These are phyloP conservation scores for Polygonum maritimum DNA, from an alignment of 148 eudicot genomes.

Conservation along the genomic window DNA sequence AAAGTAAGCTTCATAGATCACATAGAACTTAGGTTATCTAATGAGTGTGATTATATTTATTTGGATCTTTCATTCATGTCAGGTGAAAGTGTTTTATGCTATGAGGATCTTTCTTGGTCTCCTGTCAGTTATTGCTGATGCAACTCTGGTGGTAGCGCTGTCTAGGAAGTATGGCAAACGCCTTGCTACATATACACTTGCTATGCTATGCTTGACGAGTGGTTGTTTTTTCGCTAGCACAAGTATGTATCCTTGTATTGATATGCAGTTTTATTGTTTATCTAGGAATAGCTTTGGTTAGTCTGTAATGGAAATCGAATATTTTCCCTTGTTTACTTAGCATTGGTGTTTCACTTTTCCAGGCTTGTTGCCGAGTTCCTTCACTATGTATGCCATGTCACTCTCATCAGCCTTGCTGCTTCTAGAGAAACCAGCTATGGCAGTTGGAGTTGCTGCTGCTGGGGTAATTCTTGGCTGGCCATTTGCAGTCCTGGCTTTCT, in stretches of 20 bases:
- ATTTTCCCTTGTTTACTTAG: neutral
- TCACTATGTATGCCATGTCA: conserved; percentile 95
- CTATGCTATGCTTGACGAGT: conserved; percentile 87
- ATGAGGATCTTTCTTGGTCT: conserved; percentile 80
- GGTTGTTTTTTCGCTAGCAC: conserved; percentile 98
- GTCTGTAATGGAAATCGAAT: neutral
- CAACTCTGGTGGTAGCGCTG: conserved; percentile 77
- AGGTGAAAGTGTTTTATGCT: conserved; percentile 92
- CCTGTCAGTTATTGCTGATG: conserved; percentile 76
- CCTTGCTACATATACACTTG: conserved; percentile 75
- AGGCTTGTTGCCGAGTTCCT: conserved; percentile 98
- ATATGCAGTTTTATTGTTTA: neutral
- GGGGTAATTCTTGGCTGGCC: conserved; percentile 98
- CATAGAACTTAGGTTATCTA: neutral
- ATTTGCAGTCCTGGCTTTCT: conserved; percentile 80
- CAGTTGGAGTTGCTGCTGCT: conserved; percentile 68
- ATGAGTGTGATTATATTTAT: neutral
- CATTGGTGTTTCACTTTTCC: conserved; percentile 9
- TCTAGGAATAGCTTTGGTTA: neutral
- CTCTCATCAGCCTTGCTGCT: conserved; percentile 87
- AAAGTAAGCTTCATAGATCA: conserved; percentile 40
- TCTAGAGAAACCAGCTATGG: conserved; percentile 61
- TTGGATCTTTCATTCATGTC: conserved; percentile 11
- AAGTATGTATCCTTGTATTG: conserved; percentile 33
- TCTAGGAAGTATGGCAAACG: conserved; percentile 96